These are phyloP conservation scores for Ceratobasidium theobromae DNA, from an alignment of 1,284 basidiomycete genomes.

Conservation along the genomic window DNA sequence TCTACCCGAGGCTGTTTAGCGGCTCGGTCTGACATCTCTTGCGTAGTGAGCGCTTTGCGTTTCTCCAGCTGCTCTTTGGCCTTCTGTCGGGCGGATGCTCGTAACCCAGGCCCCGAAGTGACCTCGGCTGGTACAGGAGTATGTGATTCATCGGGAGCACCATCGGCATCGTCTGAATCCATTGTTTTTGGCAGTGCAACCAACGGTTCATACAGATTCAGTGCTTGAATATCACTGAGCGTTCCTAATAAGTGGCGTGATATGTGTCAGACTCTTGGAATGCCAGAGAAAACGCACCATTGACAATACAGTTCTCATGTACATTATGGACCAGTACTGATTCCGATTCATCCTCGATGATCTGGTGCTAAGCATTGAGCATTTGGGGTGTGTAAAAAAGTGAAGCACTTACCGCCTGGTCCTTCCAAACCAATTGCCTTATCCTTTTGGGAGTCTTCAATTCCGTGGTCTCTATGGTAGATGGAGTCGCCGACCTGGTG, in stretches of 20 bases:
- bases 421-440: constrained; percentile 30
- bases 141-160: constrained; percentile 36
- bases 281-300: too few relatives aligned
- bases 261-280: too few relatives aligned
- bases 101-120: constrained; percentile 23
- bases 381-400: background rate
- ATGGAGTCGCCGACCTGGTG: constrained; percentile 10
- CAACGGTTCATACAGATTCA: constrained; percentile 64
- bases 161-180: constrained; percentile 50
- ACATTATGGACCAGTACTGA: constrained; percentile 31
- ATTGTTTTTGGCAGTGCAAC: constrained; percentile 63
- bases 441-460: background rate
- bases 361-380: background rate
- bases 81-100: constrained; percentile 22
- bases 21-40: constrained; percentile 1
- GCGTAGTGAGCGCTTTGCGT: constrained; percentile 14
- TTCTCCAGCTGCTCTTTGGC: constrained; percentile 28
- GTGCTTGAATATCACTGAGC: constrained; percentile 50
- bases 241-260: constrained; percentile 54
- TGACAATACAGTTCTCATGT: constrained; percentile 28
- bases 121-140: constrained; percentile 12
- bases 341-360: constrained; percentile 8
- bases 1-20: constrained; percentile 19
- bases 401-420: constrained; percentile 25
- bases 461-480: background rate